phyloP scores from a whole-genome alignment of 1,284 basidiomycete species.

The Peniophora sp. region DNA sequence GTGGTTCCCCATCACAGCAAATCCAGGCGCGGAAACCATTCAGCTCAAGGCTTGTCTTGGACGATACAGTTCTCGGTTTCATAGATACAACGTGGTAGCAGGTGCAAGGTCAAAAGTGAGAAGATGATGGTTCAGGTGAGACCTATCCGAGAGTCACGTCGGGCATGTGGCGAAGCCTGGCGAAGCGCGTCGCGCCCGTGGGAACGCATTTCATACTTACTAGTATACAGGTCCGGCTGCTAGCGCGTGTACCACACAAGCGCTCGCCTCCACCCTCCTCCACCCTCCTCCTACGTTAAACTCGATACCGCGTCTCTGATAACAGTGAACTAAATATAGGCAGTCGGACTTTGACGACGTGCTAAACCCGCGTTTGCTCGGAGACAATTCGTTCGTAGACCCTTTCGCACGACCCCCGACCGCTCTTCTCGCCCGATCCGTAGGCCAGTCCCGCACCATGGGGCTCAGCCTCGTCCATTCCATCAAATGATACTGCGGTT shows the following conservation, averaged over 20 bases:
- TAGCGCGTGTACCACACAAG: neutral
- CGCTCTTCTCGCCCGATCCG: conserved; percentile 70
- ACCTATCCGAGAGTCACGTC: no score
- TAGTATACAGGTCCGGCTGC: neutral
- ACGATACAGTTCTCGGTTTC: no score
- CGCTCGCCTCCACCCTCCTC: neutral
- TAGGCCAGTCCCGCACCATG: conserved; percentile 34
- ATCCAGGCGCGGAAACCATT: no score
- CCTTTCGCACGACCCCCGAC: conserved; percentile 46
- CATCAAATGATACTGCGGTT: neutral
- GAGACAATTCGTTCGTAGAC: conserved; percentile 72
- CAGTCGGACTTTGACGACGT: conserved; percentile 78
- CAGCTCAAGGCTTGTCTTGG: no score
- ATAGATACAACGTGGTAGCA: no score
- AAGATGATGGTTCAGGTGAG: no score
- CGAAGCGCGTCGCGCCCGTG: neutral
- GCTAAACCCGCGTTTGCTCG: conserved; percentile 52
- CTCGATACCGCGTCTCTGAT: neutral
- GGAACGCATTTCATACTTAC: neutral
- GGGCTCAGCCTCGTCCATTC: neutral
- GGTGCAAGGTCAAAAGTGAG: no score
- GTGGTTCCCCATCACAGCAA: no score
- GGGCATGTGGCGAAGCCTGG: no score
- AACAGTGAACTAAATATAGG: neutral
- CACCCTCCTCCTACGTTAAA: neutral